Conservation (phyloP, 78 protist genomes). For the Chrysochromulina tobinii region DNA sequence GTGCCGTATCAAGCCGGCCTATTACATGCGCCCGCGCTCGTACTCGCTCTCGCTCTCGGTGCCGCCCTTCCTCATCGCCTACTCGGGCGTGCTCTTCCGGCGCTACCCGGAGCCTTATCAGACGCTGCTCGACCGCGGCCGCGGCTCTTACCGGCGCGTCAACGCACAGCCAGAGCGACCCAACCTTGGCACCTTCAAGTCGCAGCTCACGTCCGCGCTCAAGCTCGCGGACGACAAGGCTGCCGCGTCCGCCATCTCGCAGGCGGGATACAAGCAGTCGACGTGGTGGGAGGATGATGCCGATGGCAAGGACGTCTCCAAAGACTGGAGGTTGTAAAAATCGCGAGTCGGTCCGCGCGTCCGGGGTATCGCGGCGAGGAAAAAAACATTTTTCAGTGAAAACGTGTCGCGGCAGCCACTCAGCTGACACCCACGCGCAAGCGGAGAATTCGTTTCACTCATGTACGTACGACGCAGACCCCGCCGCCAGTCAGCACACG, state of each 20-base stretch:
- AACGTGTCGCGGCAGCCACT: no score
- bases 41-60: neutral
- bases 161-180: neutral
- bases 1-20: neutral
- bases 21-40: neutral
- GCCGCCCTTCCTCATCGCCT: neutral
- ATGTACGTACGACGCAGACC: no score
- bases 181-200: neutral
- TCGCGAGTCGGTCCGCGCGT: no score
- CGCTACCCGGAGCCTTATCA: slow-evolving; percentile 1
- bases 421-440: no score
- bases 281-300: slow-evolving; percentile 11
- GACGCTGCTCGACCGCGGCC: slow-evolving; percentile 15
- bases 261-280: neutral
- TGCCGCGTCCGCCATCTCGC: neutral
- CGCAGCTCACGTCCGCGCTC: neutral
- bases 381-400: no score
- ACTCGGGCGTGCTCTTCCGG: slow-evolving; percentile 20
- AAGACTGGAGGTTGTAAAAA: neutral
- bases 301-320: neutral
- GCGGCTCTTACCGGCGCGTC: neutral
- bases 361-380: no score
- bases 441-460: no score
- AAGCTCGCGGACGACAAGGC: neutral
- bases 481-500: no score